Evolutionary conservation across 805 yeast genomes (phyloP), one percentile per base, ranked within the genome.

Genomic region (Nakazawaea anatomiae): DNA sequence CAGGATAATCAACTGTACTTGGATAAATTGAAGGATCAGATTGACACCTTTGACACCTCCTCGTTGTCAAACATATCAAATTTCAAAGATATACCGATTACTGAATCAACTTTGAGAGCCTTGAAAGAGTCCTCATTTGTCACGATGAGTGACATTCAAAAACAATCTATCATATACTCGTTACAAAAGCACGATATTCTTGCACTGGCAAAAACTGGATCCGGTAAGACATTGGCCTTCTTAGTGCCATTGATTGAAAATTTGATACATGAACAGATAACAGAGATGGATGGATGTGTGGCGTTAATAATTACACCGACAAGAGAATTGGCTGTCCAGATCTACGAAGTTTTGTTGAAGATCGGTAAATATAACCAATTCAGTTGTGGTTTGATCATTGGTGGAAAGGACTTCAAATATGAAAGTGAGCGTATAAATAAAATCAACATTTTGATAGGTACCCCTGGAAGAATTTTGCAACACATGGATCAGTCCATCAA

Each of bases 281-380:
- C 89, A 44, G 94, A 85, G 55, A 74, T 69, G 58, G 97, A 90
- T 64, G 97, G 97, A 1, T 72, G 91, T 39, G 96, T 96, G 5
- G 97, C 96, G 0, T 71, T 90, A 52, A 81, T 90, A 28, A 82
- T 90, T n/a, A 83, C 96, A 1, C 97, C 97, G 4, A 90, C 97
- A 0, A 77, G 97, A 65, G 97, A 90, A 62, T 69, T 90, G 58
- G 96, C 97, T 0, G 83, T 89, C 55, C 97, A 90, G 68, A 90
- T 85, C 29, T 90, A 90, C 60, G 96, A 89, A 60, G 97, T 90
- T 4, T 68, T 90, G 54, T 73, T 83, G n/a, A 86, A 83, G 58
- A 83, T 90, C 48, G 97, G 97, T 27, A 79, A 82, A 43, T 74
- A 79, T 57, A 84, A 83, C 57, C 70, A 82, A 3, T 84, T 90